Percentiles rank a stretch among this genome's conserved stretches.
Evolutionary conservation across 805 yeast genomes (phyloP).

Genomic region (Barnettozyma botsteinii): DNA sequence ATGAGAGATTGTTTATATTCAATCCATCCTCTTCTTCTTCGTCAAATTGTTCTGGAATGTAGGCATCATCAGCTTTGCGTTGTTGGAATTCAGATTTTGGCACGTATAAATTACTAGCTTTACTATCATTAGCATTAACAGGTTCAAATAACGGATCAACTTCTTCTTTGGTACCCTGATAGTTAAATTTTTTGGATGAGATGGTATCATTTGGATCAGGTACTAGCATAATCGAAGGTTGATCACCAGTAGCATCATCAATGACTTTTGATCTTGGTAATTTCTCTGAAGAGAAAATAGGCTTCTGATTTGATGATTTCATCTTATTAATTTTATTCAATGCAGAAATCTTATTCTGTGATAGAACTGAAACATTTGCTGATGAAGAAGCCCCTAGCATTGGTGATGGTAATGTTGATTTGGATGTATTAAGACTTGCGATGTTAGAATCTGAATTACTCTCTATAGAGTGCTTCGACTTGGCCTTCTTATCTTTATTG

Average conservation of each 20-base stretch:
- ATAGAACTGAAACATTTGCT: background rate
- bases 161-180: constrained; percentile 2
- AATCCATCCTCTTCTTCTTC: constrained; percentile 18
- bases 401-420: too few species aligned
- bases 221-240: constrained; percentile 58
- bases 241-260: constrained; percentile 63
- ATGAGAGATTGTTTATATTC: constrained; percentile 41
- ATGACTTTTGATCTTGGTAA: constrained; percentile 62
- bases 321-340: constrained; percentile 13
- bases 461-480: too few species aligned
- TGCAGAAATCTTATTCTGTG: constrained; percentile 2
- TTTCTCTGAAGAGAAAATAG: constrained; percentile 66
- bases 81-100: background rate
- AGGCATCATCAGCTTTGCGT: constrained; percentile 4
- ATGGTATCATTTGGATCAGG: constrained; percentile 33
- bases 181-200: constrained; percentile 9
- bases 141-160: constrained; percentile 8
- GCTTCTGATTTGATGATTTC: constrained; percentile 32
- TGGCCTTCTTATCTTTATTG: too few species aligned
- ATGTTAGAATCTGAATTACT: background rate
- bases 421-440: background rate
- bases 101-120: background rate
- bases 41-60: background rate
- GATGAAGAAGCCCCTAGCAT: too few species aligned
- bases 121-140: background rate